Base-by-base conservation (phyloP, 805 yeast genomes). In the Starmerella bombi region DNA sequence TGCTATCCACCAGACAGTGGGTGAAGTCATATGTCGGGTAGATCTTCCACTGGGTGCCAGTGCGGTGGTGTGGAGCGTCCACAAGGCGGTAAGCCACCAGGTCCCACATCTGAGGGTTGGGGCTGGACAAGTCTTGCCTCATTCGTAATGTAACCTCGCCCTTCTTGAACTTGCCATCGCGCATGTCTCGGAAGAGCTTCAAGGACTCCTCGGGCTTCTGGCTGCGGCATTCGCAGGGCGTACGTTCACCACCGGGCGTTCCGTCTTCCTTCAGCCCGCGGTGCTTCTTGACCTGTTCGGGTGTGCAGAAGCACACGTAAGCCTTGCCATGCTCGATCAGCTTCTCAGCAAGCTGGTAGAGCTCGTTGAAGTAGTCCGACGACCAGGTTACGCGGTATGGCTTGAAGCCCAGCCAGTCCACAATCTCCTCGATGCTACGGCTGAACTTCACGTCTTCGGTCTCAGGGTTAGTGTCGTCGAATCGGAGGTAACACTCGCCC, bases 101-200 rank as follows among this genome's bases (percentile, higher is more conserved):
- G 64, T 91, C 99, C 99, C 99, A 91, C 98, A 91, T 91, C 66
- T 91, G 98, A 15, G 99, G 99, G 49, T 83, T 81, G 48, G 95
- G 94, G 15, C 91, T 80, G 7, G 62, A 58, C 48, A 91, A 66
- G 56, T 91, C 94, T 69, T 84, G 95, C 60, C 88, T 88, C 97
- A 91, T 91, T 65, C 99, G 79, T 58, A 91, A 70, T 9, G 85
- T 84, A 23, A 94, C 97, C 61, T 83, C 82, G 50, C 97, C 97
- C 32, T 85, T 85, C 50, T 72, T 69, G 64, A 80, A 91, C 48
- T 69, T 66, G 32, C 98, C 98, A 56, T 84, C 84, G 57, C 79
- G 75, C 99, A 91, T 91, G 43, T 72, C 77, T 59, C 94, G 73
- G 63, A 91, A 91, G 59, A 83, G 86, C 25, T 55, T 57, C 56